phyloP scores from a whole-genome alignment of 805 yeast genomes.

The Wickerhamiella galacta region DNA sequence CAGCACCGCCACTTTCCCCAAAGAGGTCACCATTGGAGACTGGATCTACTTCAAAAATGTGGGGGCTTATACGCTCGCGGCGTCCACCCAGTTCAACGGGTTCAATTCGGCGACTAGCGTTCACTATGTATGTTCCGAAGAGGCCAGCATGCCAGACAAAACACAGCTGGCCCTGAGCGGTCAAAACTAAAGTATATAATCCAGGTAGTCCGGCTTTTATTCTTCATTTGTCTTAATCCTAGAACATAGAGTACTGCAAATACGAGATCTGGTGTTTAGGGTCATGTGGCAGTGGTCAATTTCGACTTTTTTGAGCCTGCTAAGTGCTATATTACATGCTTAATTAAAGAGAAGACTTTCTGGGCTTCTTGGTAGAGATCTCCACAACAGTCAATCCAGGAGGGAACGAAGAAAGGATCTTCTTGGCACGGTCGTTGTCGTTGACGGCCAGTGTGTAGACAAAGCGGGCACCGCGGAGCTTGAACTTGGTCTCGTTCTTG shows the following conservation, averaged over 20 bases:
- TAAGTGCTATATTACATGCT: neutral
- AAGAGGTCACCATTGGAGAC: conserved; percentile 64
- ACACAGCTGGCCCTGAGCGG: too few relatives aligned
- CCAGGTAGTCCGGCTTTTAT: too few relatives aligned
- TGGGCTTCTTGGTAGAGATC: conserved; percentile 8
- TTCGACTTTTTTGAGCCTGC: too few relatives aligned
- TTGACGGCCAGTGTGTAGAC: conserved; percentile 89
- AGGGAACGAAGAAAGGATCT: conserved; percentile 93
- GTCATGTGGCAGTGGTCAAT: too few relatives aligned
- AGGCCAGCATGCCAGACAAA: conserved; percentile 3
- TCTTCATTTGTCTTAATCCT: too few relatives aligned
- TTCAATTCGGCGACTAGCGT: conserved; percentile 48
- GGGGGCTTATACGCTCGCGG: conserved; percentile 89
- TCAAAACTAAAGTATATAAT: too few relatives aligned
- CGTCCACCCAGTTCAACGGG: conserved; percentile 88
- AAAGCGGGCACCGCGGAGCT: conserved; percentile 91
- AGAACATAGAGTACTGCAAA: too few relatives aligned
- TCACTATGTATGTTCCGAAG: conserved; percentile 39
- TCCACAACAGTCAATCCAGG: conserved; percentile 32
- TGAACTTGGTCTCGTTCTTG: conserved; percentile 93
- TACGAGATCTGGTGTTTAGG: too few relatives aligned
- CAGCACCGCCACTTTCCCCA: conserved; percentile 33
- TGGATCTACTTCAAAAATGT: conserved; percentile 73
- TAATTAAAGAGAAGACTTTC: conserved; percentile 1
- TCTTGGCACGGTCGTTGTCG: conserved; percentile 94